phyloP scores from a whole-genome alignment of 2,329 filamentous ascomycete species.

The Akanthomyces dipterigenus region DNA sequence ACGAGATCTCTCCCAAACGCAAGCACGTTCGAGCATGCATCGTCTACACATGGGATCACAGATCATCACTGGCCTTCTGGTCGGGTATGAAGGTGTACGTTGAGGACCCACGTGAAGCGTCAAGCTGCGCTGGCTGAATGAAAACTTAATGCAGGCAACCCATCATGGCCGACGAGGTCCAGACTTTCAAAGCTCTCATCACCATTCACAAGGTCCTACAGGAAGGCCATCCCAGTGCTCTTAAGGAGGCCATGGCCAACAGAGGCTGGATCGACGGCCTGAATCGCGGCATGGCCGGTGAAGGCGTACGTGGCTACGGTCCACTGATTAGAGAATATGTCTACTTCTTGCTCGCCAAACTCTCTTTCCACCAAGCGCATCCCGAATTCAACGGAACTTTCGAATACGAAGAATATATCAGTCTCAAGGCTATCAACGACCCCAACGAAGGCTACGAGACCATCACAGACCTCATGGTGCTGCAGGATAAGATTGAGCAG shows the following conservation, averaged over 20 bases:
- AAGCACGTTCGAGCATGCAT: slow-evolving; percentile 98
- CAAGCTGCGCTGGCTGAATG: not conserved
- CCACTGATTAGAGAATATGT: slow-evolving; percentile 96
- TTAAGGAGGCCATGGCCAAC: slow-evolving; percentile 85
- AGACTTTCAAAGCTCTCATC: slow-evolving; percentile 97
- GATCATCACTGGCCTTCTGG: slow-evolving; percentile 93
- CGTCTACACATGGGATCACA: slow-evolving; percentile 99
- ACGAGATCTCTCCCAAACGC: slow-evolving; percentile 62
- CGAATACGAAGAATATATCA: slow-evolving; percentile 98
- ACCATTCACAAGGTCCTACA: slow-evolving; percentile 97
- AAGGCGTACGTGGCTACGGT: slow-evolving; percentile 83
- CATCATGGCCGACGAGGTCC: slow-evolving; percentile 95
- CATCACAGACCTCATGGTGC: slow-evolving; percentile 89
- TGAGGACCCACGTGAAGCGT: slow-evolving; percentile 13
- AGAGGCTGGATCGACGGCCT: slow-evolving; percentile 88
- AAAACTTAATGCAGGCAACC: slow-evolving; percentile 59
- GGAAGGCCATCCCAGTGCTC: slow-evolving; percentile 82
- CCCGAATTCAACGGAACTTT: slow-evolving; percentile 98
- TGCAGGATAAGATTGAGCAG: slow-evolving; percentile 96
- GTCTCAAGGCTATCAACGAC: slow-evolving; percentile 95
- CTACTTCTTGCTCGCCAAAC: slow-evolving; percentile 87
- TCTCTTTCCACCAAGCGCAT: slow-evolving; percentile 94
- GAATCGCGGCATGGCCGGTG: slow-evolving; percentile 72
- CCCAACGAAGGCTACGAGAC: slow-evolving; percentile 97
- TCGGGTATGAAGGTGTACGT: slow-evolving; percentile 94